Percentiles rank a stretch among this genome's conserved stretches.
phyloP scores from a whole-genome alignment of 768 basidiomycete species.

The Termitomyces heimii region DNA sequence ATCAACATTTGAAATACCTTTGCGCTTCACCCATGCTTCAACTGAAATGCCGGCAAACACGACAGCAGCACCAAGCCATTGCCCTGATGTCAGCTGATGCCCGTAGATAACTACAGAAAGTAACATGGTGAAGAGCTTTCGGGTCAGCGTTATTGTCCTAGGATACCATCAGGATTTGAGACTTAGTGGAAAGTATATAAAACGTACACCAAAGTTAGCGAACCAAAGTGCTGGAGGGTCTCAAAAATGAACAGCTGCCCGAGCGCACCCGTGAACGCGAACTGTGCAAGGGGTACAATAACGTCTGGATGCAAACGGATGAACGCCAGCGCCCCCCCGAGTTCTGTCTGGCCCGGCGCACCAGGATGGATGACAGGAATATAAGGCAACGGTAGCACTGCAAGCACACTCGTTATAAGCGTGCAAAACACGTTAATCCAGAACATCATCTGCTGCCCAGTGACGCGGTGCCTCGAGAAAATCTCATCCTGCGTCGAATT shows the following conservation, averaged over 20 bases:
- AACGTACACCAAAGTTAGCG: slow-evolving; percentile 74
- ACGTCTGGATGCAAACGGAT: slow-evolving; percentile 74
- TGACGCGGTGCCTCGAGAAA: slow-evolving; percentile 66
- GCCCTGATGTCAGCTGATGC: slow-evolving; percentile 76
- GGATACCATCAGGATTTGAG: slow-evolving; percentile 1
- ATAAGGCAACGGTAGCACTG: slow-evolving; percentile 68
- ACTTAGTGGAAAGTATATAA: background rate
- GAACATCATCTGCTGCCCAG: slow-evolving; percentile 99
- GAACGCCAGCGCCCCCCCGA: slow-evolving; percentile 65
- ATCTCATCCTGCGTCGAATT: slow-evolving; percentile 98
- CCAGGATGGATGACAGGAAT: slow-evolving; percentile 81
- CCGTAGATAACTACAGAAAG: slow-evolving; percentile 90
- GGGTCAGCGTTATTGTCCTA: slow-evolving; percentile 91
- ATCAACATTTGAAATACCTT: slow-evolving; percentile 42
- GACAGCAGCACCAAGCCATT: slow-evolving; percentile 88
- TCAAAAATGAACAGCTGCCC: slow-evolving; percentile 99
- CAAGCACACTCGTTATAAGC: slow-evolving; percentile 59
- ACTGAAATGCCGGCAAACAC: slow-evolving; percentile 96
- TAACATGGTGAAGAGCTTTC: slow-evolving; percentile 98
- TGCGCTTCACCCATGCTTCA: slow-evolving; percentile 87
- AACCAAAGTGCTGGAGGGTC: slow-evolving; percentile 88
- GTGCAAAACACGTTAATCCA: slow-evolving; percentile 92
- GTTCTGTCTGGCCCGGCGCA: slow-evolving; percentile 51
- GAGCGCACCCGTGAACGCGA: slow-evolving; percentile 85
- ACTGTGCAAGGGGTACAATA: slow-evolving; percentile 69